Base-by-base conservation (phyloP, 164 flowering plant species). In the Vitis rotundifolia region DNA sequence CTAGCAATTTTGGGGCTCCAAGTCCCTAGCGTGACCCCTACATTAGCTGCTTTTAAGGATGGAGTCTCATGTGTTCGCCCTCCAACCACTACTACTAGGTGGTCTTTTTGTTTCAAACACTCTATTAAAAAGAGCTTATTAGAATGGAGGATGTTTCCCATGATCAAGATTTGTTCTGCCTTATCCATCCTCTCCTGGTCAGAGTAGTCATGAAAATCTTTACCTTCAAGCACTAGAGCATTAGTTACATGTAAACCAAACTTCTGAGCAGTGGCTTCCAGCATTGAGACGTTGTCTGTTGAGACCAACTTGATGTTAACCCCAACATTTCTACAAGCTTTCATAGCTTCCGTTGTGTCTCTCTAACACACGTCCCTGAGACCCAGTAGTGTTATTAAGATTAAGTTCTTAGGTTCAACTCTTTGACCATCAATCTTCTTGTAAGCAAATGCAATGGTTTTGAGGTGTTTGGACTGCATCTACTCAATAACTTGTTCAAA, bases 1-100 rank as follows among this genome's bases (percentile, higher is more conserved):
- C 26, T 22, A 0, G 26, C 26, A 22, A 22, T 22, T 22, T 22
- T 22, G 26, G 26, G 1, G 26, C 26, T 22, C 26, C 26, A 22
- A 22, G 26, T 22, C 26, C 26, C 26, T 22, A 22, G 26, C 26
- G 26, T 22, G 26, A 22, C 26, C 26, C 0, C 26, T 22, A 22
- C 37, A 58, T 77, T 63, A 8, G 77, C 77, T 63, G 53, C 73
- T 66, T 50, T 73, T 15, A 73, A 67, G 12, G 69, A 67, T 37
- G 75, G 75, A 65, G 61, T 48, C 31, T 77, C 77, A 62, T 19
- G 28, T 57, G 80, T 70, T 18, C 47, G 13, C 19, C 2, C 48
- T 18, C 77, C 75, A 29, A 49, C n/a, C 6, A 78, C 28, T 16
- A 72, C 77, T 5, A 71, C 80, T 11, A 63, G 57, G 2, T 78